Conservation (phyloP, 2,329 filamentous ascomycete genomes). For the Cladosporium sp. region DNA sequence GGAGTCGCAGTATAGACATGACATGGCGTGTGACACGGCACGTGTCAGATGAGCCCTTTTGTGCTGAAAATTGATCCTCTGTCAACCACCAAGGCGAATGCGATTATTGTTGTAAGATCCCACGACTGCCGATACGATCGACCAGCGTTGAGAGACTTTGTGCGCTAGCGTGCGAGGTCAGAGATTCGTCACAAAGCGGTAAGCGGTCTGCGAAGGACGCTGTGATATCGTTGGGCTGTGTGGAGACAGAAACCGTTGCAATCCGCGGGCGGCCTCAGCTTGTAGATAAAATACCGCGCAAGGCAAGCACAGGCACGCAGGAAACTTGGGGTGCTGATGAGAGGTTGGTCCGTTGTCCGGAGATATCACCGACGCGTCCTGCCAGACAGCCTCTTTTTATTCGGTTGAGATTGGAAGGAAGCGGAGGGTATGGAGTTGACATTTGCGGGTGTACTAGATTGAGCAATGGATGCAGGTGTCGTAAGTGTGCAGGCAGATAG, state of each 20-base stretch:
- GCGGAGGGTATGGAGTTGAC: neutral
- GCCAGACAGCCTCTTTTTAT: no score
- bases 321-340: neutral
- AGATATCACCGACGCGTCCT: neutral
- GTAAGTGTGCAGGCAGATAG: neutral
- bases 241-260: neutral
- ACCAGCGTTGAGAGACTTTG: slow-evolving; percentile 3
- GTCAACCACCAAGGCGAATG: no score
- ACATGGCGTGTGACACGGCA: no score
- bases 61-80: no score
- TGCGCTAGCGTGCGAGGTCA: slow-evolving; percentile 3
- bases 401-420: neutral
- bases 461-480: neutral
- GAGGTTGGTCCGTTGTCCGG: neutral
- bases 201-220: neutral
- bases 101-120: no score
- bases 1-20: no score
- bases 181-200: slow-evolving; percentile 2
- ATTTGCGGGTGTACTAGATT: neutral
- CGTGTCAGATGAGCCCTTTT: no score
- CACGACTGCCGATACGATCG: neutral
- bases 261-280: neutral
- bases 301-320: no score
- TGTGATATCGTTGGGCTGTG: slow-evolving; percentile 4
- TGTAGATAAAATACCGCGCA: neutral